Percentiles rank a stretch among this genome's conserved stretches.
phyloP scores from a whole-genome alignment of 2,329 filamentous ascomycete genomes.

The Rutstroemia sp. region DNA sequence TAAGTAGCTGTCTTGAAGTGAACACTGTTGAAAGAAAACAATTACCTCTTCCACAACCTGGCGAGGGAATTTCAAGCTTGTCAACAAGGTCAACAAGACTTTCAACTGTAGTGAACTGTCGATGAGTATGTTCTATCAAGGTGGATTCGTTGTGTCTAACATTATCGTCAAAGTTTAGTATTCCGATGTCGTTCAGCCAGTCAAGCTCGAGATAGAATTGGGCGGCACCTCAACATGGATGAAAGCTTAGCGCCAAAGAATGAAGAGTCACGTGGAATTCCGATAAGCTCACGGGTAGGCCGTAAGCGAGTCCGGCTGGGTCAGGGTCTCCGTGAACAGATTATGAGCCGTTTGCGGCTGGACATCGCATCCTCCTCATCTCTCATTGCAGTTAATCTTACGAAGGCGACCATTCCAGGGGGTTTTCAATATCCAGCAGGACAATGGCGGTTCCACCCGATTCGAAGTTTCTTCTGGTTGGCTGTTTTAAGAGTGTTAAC shows the following conservation, averaged over 20 bases:
- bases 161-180: slow-evolving; percentile 5
- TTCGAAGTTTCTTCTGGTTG: too few relatives aligned
- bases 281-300: not conserved
- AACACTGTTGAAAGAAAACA: slow-evolving; percentile 7
- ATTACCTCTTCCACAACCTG: not conserved
- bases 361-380: too few relatives aligned
- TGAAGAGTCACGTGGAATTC: not conserved
- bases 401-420: too few relatives aligned
- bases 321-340: too few relatives aligned
- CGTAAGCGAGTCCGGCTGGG: not conserved
- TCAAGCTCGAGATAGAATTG: slow-evolving; percentile 4
- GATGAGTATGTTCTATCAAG: not conserved
- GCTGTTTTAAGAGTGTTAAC: too few relatives aligned
- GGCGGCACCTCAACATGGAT: slow-evolving; percentile 8
- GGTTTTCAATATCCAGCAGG: too few relatives aligned
- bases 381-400: too few relatives aligned
- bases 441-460: too few relatives aligned
- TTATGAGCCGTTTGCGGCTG: too few relatives aligned
- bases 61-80: not conserved
- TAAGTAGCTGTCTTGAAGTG: slow-evolving; percentile 6
- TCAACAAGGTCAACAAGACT: not conserved
- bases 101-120: not conserved
- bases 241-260: slow-evolving; percentile 3
- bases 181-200: slow-evolving; percentile 6
- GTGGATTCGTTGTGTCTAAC: not conserved